A percentile compares a stretch with the other conserved stretches of the same genome.
These are phyloP conservation scores for Phytophthora sp. DNA, from an alignment of 352 stramenopile species.

Conservation along the genomic window DNA sequence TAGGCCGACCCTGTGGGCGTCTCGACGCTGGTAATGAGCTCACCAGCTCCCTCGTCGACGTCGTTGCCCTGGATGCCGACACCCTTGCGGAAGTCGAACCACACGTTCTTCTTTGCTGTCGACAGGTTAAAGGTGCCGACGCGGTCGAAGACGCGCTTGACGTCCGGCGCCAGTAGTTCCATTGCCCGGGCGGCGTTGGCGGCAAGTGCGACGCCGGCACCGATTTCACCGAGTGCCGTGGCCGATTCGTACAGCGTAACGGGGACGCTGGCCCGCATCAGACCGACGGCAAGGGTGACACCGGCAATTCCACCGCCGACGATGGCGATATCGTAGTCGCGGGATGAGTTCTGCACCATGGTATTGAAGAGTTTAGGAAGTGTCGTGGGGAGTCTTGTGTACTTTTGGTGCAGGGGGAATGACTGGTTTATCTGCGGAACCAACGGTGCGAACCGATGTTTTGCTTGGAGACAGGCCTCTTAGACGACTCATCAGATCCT, in stretches of 20 bases:
- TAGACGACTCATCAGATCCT: slow-evolving; percentile 1
- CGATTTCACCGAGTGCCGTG: slow-evolving; percentile 40
- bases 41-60: slow-evolving; percentile 25
- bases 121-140: slow-evolving; percentile 45
- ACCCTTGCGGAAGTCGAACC: slow-evolving; percentile 45
- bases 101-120: slow-evolving; percentile 42
- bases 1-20: slow-evolving; percentile 40
- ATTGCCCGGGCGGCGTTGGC: slow-evolving; percentile 37
- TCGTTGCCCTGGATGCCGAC: slow-evolving; percentile 29
- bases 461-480: slow-evolving; percentile 8
- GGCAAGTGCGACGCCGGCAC: slow-evolving; percentile 33
- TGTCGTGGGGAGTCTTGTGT: slow-evolving; percentile 6
- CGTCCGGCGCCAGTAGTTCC: slow-evolving; percentile 34
- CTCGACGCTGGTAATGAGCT: slow-evolving; percentile 42
- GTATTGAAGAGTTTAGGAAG: background rate
- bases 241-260: slow-evolving; percentile 44
- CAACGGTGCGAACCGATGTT: slow-evolving; percentile 2
- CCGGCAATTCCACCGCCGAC: slow-evolving; percentile 39
- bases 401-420: slow-evolving; percentile 25
- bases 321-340: slow-evolving; percentile 42
- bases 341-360: slow-evolving; percentile 29
- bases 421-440: slow-evolving; percentile 5
- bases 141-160: slow-evolving; percentile 42
- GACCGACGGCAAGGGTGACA: slow-evolving; percentile 32
- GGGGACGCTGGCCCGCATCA: slow-evolving; percentile 33